Base-by-base conservation (phyloP, 2,329 filamentous ascomycete genomes). In the Rhexocercosporidium sp. region DNA sequence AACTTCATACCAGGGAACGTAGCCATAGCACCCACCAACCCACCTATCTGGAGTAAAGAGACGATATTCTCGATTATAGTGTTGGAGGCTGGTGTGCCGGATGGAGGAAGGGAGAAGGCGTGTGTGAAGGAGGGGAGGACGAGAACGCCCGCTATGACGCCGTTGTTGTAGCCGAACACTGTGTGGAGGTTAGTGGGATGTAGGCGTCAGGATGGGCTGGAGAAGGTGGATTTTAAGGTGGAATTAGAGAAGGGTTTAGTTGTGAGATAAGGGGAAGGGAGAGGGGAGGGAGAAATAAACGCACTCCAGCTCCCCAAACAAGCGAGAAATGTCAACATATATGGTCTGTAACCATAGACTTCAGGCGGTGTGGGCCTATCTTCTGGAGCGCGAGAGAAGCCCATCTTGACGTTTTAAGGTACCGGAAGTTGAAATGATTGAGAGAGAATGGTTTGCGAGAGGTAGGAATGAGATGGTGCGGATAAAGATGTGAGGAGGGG, bases 81-180 rank as follows among this genome's bases (percentile, higher is more conserved):
- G 44, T 67, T 67, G 53, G 74, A 75, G 22, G 64, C 64, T n/a
- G 62, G 37, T 9, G 72, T 71, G 39, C 71, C 67, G 3, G 67
- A 31, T 2, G 66, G 54, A 7, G 73, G 71, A 12, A 74, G 72
- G 22, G 72, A 51, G 57, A 76, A 76, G 37, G 71, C 69, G 12
- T 51, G 34, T 14, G 67, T 44, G 59, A 74, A 74, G 27, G 72
- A 72, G 22, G 69, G 65, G 4, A 75, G 68, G 46, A 72, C 73
- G 9, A 75, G 66, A 20, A 72, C 71, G 41, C 71, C 72, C 16
- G 68, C 71, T 49, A 75, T 74, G 31, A 73, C 70, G 14, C 71
- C 70, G 12, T 71, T 72, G 54, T 75, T 71, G 65, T 73, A 74
- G 31, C 74, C 74, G 47, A 75, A 75, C 69, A 73, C 71, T 57